These are phyloP conservation scores for Leptosphaerulina australis DNA, from an alignment of 2,329 filamentous ascomycete species.

Conservation along the genomic window DNA sequence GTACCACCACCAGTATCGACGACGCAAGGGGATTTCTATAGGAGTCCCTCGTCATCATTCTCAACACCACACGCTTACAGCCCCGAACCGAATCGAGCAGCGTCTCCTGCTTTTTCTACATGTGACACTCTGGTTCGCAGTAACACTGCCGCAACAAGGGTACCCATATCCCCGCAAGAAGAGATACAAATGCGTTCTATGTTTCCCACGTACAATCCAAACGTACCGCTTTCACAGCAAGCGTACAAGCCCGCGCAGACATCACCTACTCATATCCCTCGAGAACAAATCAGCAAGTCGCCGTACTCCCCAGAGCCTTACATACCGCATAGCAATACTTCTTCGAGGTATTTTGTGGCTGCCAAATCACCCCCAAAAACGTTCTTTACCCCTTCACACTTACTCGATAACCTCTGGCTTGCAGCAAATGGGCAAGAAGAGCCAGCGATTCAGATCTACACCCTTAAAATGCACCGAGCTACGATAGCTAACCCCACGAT, in stretches of 20 bases:
- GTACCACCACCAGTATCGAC: constrained; percentile 27
- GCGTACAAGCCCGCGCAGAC: constrained; percentile 71
- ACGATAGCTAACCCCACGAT: constrained; percentile 53
- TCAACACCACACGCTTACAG: constrained; percentile 22
- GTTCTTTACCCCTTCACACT: constrained; percentile 60
- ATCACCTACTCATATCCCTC: constrained; percentile 68
- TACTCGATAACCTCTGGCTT: constrained; percentile 71
- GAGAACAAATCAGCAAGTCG: constrained; percentile 68
- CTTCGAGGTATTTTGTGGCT: constrained; percentile 32
- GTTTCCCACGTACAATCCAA: constrained; percentile 76
- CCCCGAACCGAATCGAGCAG: constrained; percentile 40
- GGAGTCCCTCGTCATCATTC: constrained; percentile 23
- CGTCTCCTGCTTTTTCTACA: constrained; percentile 46
- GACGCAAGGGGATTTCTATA: constrained; percentile 27
- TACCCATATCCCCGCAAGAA: constrained; percentile 40
- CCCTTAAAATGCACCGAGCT: constrained; percentile 53
- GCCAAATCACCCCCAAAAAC: constrained; percentile 33
- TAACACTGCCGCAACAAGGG: constrained; percentile 44
- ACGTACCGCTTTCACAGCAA: constrained; percentile 69
- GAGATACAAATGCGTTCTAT: constrained; percentile 67
- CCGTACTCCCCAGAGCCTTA: constrained; percentile 63
- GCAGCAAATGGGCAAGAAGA: constrained; percentile 70
- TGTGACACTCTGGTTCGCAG: constrained; percentile 46
- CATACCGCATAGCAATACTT: constrained; percentile 45
- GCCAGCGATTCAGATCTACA: constrained; percentile 46